Percentiles rank a stretch among this genome's conserved stretches.
Conservation (phyloP, 2,329 filamentous ascomycete genomes). For the Blastomyces gilchristii region DNA sequence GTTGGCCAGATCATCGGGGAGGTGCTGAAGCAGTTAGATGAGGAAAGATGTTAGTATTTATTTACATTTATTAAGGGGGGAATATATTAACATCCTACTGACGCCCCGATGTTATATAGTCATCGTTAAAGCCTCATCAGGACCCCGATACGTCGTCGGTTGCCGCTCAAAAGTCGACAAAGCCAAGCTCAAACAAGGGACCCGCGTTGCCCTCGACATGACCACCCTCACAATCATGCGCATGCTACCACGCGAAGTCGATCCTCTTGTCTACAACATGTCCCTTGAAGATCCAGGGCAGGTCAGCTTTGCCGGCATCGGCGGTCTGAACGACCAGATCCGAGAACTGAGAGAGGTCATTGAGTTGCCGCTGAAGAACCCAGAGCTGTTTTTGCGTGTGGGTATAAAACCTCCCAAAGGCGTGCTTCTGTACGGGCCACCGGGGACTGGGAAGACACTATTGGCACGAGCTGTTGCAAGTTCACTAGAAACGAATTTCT, state of each 20-base stretch:
- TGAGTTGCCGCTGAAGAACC: slow-evolving; percentile 95
- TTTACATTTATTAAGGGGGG: not conserved
- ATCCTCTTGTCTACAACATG: slow-evolving; percentile 99
- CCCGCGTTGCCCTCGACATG: slow-evolving; percentile 95
- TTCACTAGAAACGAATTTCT: slow-evolving; percentile 93
- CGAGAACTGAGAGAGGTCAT: slow-evolving; percentile 95
- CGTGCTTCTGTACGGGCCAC: slow-evolving; percentile 88
- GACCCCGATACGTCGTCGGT: slow-evolving; percentile 93
- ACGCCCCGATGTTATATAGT: slow-evolving; percentile 44
- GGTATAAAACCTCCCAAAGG: slow-evolving; percentile 99
- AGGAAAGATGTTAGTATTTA: slow-evolving; percentile 79
- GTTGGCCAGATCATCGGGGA: slow-evolving; percentile 99
- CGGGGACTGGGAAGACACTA: slow-evolving; percentile 92
- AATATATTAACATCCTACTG: not conserved
- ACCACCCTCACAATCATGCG: slow-evolving; percentile 99
- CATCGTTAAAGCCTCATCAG: slow-evolving; percentile 96
- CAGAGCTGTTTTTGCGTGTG: slow-evolving; percentile 89
- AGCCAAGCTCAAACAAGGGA: slow-evolving; percentile 93
- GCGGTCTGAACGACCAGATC: slow-evolving; percentile 96
- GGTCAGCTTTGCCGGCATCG: slow-evolving; percentile 94
- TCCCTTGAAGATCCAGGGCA: slow-evolving; percentile 95
- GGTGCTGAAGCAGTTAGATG: slow-evolving; percentile 95
- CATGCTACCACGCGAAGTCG: slow-evolving; percentile 96
- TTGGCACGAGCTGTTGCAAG: slow-evolving; percentile 90
- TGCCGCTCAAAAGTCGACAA: slow-evolving; percentile 98